Evolutionary conservation across 805 yeast species (phyloP), one percentile per base, ranked within the genome.

Genomic region (Wickerhamomyces chambardii): DNA sequence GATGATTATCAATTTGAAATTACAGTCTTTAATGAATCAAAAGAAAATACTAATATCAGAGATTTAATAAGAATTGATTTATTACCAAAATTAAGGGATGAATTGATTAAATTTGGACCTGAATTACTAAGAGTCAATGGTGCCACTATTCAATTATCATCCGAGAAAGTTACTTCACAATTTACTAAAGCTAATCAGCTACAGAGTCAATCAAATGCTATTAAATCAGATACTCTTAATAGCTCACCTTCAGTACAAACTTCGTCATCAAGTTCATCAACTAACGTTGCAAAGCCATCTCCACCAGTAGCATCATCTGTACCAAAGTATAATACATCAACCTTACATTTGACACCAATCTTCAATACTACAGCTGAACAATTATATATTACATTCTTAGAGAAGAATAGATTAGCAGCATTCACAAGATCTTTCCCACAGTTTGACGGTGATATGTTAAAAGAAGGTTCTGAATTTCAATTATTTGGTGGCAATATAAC

Each of bases 351-450:
- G 35, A 84, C 82, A 46, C 80, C 95, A 5, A 66, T 73, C 3
- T 92, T 92, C 70, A 80, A 81, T 57, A 86, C 95, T 12, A 71
- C 94, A 4, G 94, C 96, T 1, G 85, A 82, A 42, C 95, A 86
- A 54, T 59, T 94, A 26, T 92, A 78, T 57, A 61, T 71, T 30
- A 84, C 97, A 1, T 70, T 92, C 28, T 56, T 84, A 31, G 85
- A 83, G 39, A 84, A 83, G 18, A 74, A 74, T 33, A 67, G 95
- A 43, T 80, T 92, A 12, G 75, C 79, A n/a, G 89, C 89, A 1
- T 92, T 97, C 97, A 70, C 95, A 1, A 76, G 95, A 39, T 75
- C 94, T 0, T 41, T 37, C 55, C 87, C 75, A 33, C 59, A 55
- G 21, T 70, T 85, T 35, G 72, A 70, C 48, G 65, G 83, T 41